Percentiles rank a stretch among this genome's conserved stretches.
phyloP scores from a whole-genome alignment of 495 filamentous ascomycete genomes.

The Chaetomium cochliodes region DNA sequence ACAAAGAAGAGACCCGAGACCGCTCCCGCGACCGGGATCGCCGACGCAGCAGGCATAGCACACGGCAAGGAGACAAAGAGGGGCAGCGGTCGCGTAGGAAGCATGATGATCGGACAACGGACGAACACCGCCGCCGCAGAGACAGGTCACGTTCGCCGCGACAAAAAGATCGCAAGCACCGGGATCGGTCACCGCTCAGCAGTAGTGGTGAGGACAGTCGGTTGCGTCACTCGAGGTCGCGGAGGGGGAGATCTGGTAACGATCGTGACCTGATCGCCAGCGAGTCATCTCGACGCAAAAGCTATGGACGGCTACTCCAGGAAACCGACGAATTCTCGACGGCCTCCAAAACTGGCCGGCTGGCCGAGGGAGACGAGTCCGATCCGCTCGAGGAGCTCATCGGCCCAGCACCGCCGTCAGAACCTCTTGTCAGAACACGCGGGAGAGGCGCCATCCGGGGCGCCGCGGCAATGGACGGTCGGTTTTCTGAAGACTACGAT shows the following conservation, averaged over 20 bases:
- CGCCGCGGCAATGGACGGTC: slow-evolving; percentile 71
- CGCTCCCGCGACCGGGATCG: background rate
- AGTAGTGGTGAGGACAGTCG: slow-evolving; percentile 16
- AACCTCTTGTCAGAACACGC: slow-evolving; percentile 57
- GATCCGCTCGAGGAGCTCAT: slow-evolving; percentile 78
- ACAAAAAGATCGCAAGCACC: slow-evolving; percentile 22
- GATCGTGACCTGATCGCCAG: slow-evolving; percentile 17
- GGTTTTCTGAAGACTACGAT: slow-evolving; percentile 77
- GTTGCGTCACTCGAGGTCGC: slow-evolving; percentile 11
- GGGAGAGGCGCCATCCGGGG: slow-evolving; percentile 66
- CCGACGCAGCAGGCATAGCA: background rate
- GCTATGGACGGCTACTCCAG: slow-evolving; percentile 26
- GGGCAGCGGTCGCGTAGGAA: slow-evolving; percentile 15
- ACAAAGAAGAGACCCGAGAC: slow-evolving; percentile 11
- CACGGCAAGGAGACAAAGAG: slow-evolving; percentile 8
- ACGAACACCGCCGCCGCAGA: slow-evolving; percentile 11
- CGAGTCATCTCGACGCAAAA: slow-evolving; percentile 23
- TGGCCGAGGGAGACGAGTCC: slow-evolving; percentile 53
- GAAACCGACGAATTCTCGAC: slow-evolving; percentile 13
- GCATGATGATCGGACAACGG: slow-evolving; percentile 14
- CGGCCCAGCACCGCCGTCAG: slow-evolving; percentile 67
- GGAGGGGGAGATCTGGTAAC: slow-evolving; percentile 21
- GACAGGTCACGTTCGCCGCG: slow-evolving; percentile 32
- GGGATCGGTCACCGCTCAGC: slow-evolving; percentile 31
- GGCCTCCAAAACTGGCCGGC: background rate